Base-by-base conservation (phyloP, 140 eudicot genomes). In the Stevia rebaudiana region DNA sequence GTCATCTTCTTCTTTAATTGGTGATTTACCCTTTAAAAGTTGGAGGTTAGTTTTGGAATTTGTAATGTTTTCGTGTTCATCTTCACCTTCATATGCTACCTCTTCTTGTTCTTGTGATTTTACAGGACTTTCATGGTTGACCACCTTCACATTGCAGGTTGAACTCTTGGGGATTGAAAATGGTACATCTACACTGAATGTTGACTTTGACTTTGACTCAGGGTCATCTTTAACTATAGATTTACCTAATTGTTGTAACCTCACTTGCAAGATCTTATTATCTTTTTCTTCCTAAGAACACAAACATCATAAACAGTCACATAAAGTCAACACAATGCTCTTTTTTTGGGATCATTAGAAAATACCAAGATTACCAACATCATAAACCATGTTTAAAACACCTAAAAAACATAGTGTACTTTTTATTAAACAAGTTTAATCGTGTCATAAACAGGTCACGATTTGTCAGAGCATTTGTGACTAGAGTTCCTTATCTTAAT, bases 61-160 rank as follows among this genome's bases (percentile, higher is more conserved):
- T 33, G 63, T 15, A 5, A 30, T 25, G 43, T 56, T 16, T 56
- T 56, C 63, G n/a, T 31, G 63, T 33, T 56, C 63, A 8, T 56
- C 63, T 65, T 87, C 98, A 36, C 80, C 91, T 80, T 81, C 88
- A 64, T 84, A 90, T 58, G 84, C 84, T 5, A 57, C 75, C 54
- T 76, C 79, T 53, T 79, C 83, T 24, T 68, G 78, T 11, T 61
- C 51, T 37, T 79, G 94, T 21, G 75, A 49, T 64, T 63, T 74
- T 46, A 62, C 61, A 19, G 86, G 87, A 49, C 80, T 84, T 36
- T 80, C 90, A 73, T 74, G 80, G 73, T 67, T 82, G 76, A 76
- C 68, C 18, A 83, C 86, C 77, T 90, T 82, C n/a, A 71, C 75
- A 43, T 74, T 78, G 79, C 82, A 77, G 51, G 78, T 79, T 19